Percentiles rank a stretch among this genome's conserved stretches.
These are phyloP conservation scores for Theobroma grandiflorum DNA, from an alignment of 441 rosid species.

Conservation along the genomic window DNA sequence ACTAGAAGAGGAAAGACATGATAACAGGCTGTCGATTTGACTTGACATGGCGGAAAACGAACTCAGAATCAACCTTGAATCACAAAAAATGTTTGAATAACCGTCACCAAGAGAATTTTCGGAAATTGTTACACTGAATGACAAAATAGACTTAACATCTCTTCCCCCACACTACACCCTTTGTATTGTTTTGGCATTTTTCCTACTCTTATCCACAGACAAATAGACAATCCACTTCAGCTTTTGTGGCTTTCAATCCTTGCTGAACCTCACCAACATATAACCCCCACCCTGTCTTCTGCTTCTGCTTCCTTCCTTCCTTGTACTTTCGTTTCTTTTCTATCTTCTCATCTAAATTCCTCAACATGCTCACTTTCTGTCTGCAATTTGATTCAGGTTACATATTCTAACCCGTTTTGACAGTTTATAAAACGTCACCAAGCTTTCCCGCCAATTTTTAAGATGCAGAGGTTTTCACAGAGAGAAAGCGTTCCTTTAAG, in stretches of 20 bases:
- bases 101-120: conserved; percentile 38
- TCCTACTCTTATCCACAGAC: conserved; percentile 37
- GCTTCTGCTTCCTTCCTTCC: neutral
- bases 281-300: conserved; percentile 28
- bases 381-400: conserved; percentile 33
- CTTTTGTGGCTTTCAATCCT: conserved; percentile 47
- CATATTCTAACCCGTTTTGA: neutral
- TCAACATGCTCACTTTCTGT: conserved; percentile 17
- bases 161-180: neutral
- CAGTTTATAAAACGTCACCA: neutral
- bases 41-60: conserved; percentile 25
- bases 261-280: neutral
- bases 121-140: conserved; percentile 16
- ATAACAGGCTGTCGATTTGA: conserved; percentile 23
- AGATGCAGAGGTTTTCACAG: conserved; percentile 48
- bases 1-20: neutral
- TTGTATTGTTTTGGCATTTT: conserved; percentile 27
- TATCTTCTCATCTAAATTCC: conserved; percentile 22
- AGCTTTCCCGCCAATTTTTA: conserved; percentile 49
- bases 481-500: conserved; percentile 49
- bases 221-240: neutral
- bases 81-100: conserved; percentile 40
- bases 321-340: conserved; percentile 15
- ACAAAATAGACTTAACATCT: conserved; percentile 23
- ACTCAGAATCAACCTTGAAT: conserved; percentile 20